phyloP scores from a whole-genome alignment of 305 asterid species.

The Fraxinus floribunda region DNA sequence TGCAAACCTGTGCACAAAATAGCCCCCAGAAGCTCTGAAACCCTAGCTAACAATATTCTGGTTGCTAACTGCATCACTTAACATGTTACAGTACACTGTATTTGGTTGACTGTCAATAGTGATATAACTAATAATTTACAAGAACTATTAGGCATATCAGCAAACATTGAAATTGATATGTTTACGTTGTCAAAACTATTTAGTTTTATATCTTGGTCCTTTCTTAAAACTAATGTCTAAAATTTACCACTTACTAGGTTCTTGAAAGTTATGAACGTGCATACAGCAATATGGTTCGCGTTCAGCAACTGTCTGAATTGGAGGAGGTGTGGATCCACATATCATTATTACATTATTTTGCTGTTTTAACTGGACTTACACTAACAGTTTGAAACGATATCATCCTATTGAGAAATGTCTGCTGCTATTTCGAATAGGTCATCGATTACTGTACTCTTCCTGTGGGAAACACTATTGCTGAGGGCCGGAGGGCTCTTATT shows the following conservation, averaged over 20 bases:
- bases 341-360: background rate
- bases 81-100: background rate
- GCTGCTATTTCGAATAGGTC: slow-evolving; percentile 47
- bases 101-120: slow-evolving; percentile 1
- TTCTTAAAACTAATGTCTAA: slow-evolving; percentile 7
- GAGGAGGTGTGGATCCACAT: slow-evolving; percentile 70
- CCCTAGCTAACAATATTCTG: background rate
- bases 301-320: slow-evolving; percentile 92
- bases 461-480: slow-evolving; percentile 74
- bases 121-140: background rate
- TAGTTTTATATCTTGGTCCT: slow-evolving; percentile 5
- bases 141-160: background rate
- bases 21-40: background rate
- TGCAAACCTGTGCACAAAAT: background rate
- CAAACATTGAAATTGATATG: background rate
- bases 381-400: background rate
- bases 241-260: slow-evolving; percentile 51
- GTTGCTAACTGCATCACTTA: background rate
- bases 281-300: slow-evolving; percentile 96
- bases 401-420: slow-evolving; percentile 29
- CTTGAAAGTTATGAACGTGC: slow-evolving; percentile 99
- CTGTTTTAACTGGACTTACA: slow-evolving; percentile 11
- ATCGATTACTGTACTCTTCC: slow-evolving; percentile 95
- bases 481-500: slow-evolving; percentile 79
- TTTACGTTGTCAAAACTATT: background rate